Base-by-base conservation (phyloP, 1,284 basidiomycete genomes). In the Coniferiporia weirii region DNA sequence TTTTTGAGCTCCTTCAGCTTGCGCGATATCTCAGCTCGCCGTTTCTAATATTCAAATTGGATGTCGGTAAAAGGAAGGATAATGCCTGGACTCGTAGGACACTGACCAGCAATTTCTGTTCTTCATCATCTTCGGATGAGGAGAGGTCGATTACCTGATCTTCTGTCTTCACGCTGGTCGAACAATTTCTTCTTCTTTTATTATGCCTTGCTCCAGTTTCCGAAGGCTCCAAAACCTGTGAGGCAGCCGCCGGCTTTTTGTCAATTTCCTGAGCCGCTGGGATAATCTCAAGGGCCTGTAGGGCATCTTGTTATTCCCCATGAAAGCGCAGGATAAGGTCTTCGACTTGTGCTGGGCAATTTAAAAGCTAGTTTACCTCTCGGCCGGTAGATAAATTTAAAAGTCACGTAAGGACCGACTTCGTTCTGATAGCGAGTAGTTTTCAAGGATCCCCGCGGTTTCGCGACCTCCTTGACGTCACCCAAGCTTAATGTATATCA, bases 1-100 rank as follows among this genome's bases (percentile, higher is more conserved):
- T 52, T 52, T 34, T n/a, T 52, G 20, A 36, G 34, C n/a, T 35
- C 50, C 32, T 52, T 17, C 32, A 52, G 50, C n/a, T 52, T 52
- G 32, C 50, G 34, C 15, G 32, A 27, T 17, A 52, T 17, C 4
- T 52, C 50, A 5, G 34, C 50, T 17, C 19, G 34, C 50, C 36
- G 50, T 52, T 8, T 17, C 50, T 50, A 50, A n/a, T n/a, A n/a
- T n/a, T n/a, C n/a, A n/a, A 1, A 15, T 22, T 15, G 27, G 27
- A 15, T 4, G 13, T 32, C 27, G 5, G 27, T 27, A 27, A 27
- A 5, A 27, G 27, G 5, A 5, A 27, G 27, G 5, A 27, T 5
- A 27, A 27, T 27, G 27, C 5, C 27, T 5, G 27, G 5, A 5
- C 27, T 27, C 27, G 27, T 5, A 5, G 27, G n/a, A 5, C 12